Evolutionary conservation across 1,284 basidiomycete species (phyloP).

Genomic region (Vanrija sp.): DNA sequence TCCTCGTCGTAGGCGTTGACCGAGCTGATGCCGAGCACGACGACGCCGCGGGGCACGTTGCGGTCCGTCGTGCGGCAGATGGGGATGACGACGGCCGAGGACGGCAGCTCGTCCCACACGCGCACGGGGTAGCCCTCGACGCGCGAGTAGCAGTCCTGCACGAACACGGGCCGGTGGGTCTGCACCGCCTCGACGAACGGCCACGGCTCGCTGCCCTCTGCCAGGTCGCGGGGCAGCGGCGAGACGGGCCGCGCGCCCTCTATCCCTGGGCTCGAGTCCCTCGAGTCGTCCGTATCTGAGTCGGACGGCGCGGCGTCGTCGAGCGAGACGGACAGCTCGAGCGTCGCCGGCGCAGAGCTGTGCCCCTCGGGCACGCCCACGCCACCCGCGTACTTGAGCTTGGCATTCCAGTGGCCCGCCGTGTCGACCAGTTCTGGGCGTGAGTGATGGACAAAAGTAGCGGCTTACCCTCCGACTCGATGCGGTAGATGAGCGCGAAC

Average conservation of each 20-base stretch:
- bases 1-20: constrained; percentile 43
- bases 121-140: constrained; percentile 39
- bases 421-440: too few relatives aligned
- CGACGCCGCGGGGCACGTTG: constrained; percentile 34
- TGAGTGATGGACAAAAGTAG: too few relatives aligned
- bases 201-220: constrained; percentile 20
- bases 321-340: too few relatives aligned
- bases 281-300: too few relatives aligned
- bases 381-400: constrained; percentile 19
- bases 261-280: too few relatives aligned
- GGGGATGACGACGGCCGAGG: constrained; percentile 47
- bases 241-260: too few relatives aligned
- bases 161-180: constrained; percentile 30
- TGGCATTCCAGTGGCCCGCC: too few relatives aligned
- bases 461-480: constrained; percentile 17
- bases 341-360: constrained; percentile 23
- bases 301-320: too few relatives aligned
- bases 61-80: constrained; percentile 41
- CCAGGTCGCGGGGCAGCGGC: too few relatives aligned
- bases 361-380: constrained; percentile 43
- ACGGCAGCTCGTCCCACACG: constrained; percentile 46
- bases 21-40: constrained; percentile 48
- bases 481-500: constrained; percentile 43
- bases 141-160: constrained; percentile 39
- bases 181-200: constrained; percentile 41